Conservation (phyloP, 805 yeast species). For the Yamadazyma olivae region DNA sequence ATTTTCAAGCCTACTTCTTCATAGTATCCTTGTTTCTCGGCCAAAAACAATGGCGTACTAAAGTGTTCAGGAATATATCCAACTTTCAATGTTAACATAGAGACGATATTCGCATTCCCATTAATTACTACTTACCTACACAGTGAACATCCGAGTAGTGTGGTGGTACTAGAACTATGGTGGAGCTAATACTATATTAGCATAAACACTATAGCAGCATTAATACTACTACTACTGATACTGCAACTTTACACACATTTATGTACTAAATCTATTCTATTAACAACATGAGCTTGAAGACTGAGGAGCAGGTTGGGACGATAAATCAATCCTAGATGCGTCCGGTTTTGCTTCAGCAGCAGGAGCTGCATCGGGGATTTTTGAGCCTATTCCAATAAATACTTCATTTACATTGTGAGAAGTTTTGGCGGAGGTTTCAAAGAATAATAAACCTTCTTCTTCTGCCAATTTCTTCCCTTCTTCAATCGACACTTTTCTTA, state of each 20-base stretch:
- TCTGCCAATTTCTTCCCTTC: conserved; percentile 88
- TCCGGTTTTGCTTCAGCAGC: conserved; percentile 11
- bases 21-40: conserved; percentile 57
- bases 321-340: conserved; percentile 36
- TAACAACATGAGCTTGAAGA: conserved; percentile 8
- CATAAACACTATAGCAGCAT: too few species aligned
- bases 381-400: conserved; percentile 83
- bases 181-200: too few species aligned
- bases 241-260: too few species aligned
- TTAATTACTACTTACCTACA: too few species aligned
- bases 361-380: conserved; percentile 55
- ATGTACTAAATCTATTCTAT: too few species aligned
- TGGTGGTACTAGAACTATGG: too few species aligned
- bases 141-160: too few species aligned
- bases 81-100: conserved; percentile 38
- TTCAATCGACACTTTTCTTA: conserved; percentile 76
- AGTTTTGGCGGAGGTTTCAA: conserved; percentile 93
- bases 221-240: too few species aligned
- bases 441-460: conserved; percentile 86
- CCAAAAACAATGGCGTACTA: conserved; percentile 80
- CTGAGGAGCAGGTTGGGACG: conserved; percentile 8
- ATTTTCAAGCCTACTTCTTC: conserved; percentile 44
- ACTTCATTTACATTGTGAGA: conserved; percentile 88
- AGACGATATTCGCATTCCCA: too few species aligned
- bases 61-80: conserved; percentile 93